Base-by-base conservation (phyloP, 2,329 filamentous ascomycete genomes). In the Ophiostoma ips region DNA sequence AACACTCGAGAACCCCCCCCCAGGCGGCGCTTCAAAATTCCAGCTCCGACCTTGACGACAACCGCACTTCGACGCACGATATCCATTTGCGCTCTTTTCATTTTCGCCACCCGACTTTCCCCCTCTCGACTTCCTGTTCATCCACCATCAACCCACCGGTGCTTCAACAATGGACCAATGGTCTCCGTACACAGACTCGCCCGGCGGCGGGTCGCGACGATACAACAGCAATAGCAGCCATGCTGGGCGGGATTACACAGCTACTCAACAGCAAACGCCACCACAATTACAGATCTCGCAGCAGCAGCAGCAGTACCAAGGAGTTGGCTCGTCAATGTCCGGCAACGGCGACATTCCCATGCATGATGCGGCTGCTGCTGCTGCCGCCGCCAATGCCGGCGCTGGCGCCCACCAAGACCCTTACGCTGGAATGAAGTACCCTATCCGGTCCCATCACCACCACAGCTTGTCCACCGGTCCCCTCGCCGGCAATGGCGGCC, bases 381-480 rank as follows among this genome's bases (percentile, higher is more conserved):
- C 53, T 0, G 52, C 50, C 0, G 49, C 46, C 1, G 50, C 40
- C 8, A 28, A 28, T 28, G 45, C 43, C 11, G 38, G 40, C 7
- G 28, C 28, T 6, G 46, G 46, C 19, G 48, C 28, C 15, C 52
- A 54, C 16, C 74, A 76, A 57, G 89, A 95, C 65, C 79, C 85
- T 45, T 94, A 94, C 68, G 82, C 84, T 61, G 79, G 82, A 65
- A 80, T 87, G 62, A 94, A 94, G 66, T 94, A 95, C 66, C 78
- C 85, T 53, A 79, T 87, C 68, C 80, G 86, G 58, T 79, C 86
- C 40, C 79, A 79, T 64, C 84, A 88, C 62, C 82, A 87, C 63
- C 79, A 87, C 60, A 81, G 90, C 58, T 71, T 77, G 53, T 79
- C 76, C 28, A 66, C 68, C 56, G 67, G 67, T 57, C 60, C 65